Conservation (phyloP, 805 yeast genomes). For the Saturnispora hagleri region DNA sequence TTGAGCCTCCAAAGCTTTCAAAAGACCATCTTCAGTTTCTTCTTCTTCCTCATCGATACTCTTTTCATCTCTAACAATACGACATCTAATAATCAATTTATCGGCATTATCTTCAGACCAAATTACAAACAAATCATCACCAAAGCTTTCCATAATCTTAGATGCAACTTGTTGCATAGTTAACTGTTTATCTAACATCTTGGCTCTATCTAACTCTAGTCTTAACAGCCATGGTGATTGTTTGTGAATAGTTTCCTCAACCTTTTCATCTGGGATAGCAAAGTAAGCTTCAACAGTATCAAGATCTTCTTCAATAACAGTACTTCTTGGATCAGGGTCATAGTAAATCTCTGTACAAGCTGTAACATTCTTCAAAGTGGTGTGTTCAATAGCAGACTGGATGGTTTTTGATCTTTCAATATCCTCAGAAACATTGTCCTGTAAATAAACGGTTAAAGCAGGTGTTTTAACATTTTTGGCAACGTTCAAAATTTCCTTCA, state of each 20-base stretch:
- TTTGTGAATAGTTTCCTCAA: constrained; percentile 84
- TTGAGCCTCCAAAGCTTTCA: constrained; percentile 89
- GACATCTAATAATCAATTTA: constrained; percentile 91
- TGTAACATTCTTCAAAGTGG: constrained; percentile 88
- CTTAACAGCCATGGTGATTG: constrained; percentile 98
- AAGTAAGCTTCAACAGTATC: constrained; percentile 97
- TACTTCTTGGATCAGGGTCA: constrained; percentile 95
- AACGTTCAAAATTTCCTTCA: constrained; percentile 94
- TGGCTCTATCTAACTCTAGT: constrained; percentile 94
- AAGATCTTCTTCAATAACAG: constrained; percentile 93
- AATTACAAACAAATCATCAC: constrained; percentile 90
- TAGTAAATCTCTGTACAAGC: constrained; percentile 96
- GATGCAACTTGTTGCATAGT: constrained; percentile 98
- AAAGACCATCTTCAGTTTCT: constrained; percentile 93
- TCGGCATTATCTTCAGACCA: constrained; percentile 99
- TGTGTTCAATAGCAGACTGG: constrained; percentile 95
- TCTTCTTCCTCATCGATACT: constrained; percentile 87
- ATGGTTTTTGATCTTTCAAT: constrained; percentile 91
- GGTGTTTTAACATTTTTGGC: constrained; percentile 99
- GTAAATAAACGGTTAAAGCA: constrained; percentile 89
- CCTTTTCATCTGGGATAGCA: constrained; percentile 96
- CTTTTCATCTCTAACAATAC: constrained; percentile 96
- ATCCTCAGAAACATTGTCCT: constrained; percentile 71
- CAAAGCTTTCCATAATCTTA: constrained; percentile 84
- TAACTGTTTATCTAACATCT: constrained; percentile 95